These are phyloP conservation scores for Rhododendron henanense DNA, from an alignment of 148 eudicot genomes.

Conservation along the genomic window DNA sequence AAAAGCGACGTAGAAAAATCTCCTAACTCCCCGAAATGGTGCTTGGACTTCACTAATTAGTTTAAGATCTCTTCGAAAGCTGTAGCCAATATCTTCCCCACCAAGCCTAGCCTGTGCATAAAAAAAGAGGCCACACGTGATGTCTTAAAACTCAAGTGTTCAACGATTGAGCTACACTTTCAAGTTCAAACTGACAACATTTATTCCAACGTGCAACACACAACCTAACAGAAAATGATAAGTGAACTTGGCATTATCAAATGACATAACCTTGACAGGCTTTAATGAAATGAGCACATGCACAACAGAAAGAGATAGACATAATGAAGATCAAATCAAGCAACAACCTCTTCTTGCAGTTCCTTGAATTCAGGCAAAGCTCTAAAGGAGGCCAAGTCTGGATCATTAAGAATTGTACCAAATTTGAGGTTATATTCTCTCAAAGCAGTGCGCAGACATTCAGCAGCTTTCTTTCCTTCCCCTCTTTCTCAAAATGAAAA, in stretches of 20 bases:
- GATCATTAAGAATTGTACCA: conserved; percentile 96
- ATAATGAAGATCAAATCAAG: conserved; percentile 7
- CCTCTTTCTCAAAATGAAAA: conserved; percentile 60
- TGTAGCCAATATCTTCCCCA: conserved; percentile 90
- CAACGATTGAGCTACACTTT: background rate
- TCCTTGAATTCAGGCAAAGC: conserved; percentile 93
- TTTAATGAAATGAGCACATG: background rate
- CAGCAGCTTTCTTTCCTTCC: conserved; percentile 93
- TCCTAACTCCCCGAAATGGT: conserved; percentile 92
- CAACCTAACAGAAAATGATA: background rate
- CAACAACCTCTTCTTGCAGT: conserved; percentile 89
- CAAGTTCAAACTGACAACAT: background rate
- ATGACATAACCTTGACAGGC: background rate
- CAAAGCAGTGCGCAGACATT: conserved; percentile 84
- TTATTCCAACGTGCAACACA: background rate
- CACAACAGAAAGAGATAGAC: conserved; percentile 1
- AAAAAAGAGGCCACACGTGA: background rate
- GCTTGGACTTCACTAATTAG: conserved; percentile 99
- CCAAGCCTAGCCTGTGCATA: conserved; percentile 74
- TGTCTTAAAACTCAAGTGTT: background rate
- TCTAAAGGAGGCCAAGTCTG: conserved; percentile 96
- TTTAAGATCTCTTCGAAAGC: conserved; percentile 97
- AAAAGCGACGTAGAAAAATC: conserved; percentile 87
- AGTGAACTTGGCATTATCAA: background rate
- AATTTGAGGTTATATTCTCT: conserved; percentile 89